Base-by-base conservation (phyloP, 192 early-diverging fungal species). In the Coemansia sp. region DNA sequence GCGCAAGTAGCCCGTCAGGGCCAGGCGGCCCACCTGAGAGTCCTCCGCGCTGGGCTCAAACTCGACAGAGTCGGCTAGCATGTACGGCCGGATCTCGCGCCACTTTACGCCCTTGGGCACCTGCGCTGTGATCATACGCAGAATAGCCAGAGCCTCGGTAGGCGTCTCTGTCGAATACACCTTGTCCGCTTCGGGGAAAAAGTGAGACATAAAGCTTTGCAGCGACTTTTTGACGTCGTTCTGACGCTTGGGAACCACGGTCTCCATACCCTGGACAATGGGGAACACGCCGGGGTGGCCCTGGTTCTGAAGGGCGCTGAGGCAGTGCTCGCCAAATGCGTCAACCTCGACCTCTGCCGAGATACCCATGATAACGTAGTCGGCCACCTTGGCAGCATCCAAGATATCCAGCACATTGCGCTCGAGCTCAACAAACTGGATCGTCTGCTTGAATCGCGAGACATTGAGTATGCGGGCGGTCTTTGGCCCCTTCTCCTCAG, bases 281-380 rank as follows among this genome's bases (percentile, higher is more conserved):
- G 88, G 82, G 28, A 95, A 83, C 37, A 89, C 86, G 4, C 88
- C 85, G 0, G 91, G 85, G 16, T 96, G 88, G 61, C 95, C 95
- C 74, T 96, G 94, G 48, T 90, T 87, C 74, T 93, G 91, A 64
- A 99, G 90, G 31, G 91, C 87, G 36, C 85, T 85, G 72, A 99
- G 71, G 58, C 88, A 87, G 61, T 84, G 85, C 72, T 94, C 90
- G 41, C 97, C 97, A 86, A 96, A 96, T 37, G 83, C 85, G 72
- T 97, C 97, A 8, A 99, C 97, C 72, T 97, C 95, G 10, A 89
- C 89, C 3, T 89, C 85, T 14, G 94, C 93, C 45, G 94, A 95
- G 68, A 99, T 73, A 1, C 92, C 86, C 71, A 94, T 89, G 56
- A 99, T 64, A 64, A 93, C 84, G 68, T 92, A 95, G 73, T 99